Percentiles rank a stretch among this genome's conserved stretches.
These are phyloP conservation scores for Schwanniomyces sp. DNA, from an alignment of 805 yeast genomes.

Conservation along the genomic window DNA sequence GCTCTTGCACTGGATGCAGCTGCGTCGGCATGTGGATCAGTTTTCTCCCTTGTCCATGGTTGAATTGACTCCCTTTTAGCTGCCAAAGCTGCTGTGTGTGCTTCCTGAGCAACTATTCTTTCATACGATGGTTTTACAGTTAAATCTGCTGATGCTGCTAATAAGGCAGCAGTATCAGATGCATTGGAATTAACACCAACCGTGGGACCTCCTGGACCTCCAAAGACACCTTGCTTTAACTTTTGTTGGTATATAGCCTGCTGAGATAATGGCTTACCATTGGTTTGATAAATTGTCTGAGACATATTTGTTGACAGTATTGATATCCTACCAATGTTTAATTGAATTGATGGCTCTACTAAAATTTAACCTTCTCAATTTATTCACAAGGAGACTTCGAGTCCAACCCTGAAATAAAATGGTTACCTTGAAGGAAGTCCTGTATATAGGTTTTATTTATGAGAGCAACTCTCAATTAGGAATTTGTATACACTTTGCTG, in stretches of 20 bases:
- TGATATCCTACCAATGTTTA: background rate
- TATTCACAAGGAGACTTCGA: background rate
- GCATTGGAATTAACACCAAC: slow-evolving; percentile 70
- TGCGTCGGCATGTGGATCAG: slow-evolving; percentile 48
- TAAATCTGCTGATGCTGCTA: slow-evolving; percentile 68
- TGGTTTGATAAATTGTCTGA: slow-evolving; percentile 57
- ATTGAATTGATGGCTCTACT: background rate
- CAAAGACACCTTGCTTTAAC: slow-evolving; percentile 63
- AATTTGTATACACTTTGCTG: background rate
- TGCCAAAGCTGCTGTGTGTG: slow-evolving; percentile 63
- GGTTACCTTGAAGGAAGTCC: background rate
- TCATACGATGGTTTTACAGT: slow-evolving; percentile 62
- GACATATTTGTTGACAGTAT: slow-evolving; percentile 22
- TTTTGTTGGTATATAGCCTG: slow-evolving; percentile 77
- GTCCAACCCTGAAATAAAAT: background rate
- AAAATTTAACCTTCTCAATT: background rate
- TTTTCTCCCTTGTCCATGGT: slow-evolving; percentile 47
- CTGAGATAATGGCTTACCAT: slow-evolving; percentile 69
- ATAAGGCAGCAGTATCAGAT: slow-evolving; percentile 73
- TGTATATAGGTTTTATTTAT: background rate
- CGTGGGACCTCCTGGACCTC: slow-evolving; percentile 47
- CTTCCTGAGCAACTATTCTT: slow-evolving; percentile 57
- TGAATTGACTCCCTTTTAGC: slow-evolving; percentile 43
- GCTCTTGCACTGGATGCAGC: slow-evolving; percentile 41
- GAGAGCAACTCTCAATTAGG: background rate